Base-by-base conservation (phyloP, 768 basidiomycete genomes). In the Phylloporus scabripes region DNA sequence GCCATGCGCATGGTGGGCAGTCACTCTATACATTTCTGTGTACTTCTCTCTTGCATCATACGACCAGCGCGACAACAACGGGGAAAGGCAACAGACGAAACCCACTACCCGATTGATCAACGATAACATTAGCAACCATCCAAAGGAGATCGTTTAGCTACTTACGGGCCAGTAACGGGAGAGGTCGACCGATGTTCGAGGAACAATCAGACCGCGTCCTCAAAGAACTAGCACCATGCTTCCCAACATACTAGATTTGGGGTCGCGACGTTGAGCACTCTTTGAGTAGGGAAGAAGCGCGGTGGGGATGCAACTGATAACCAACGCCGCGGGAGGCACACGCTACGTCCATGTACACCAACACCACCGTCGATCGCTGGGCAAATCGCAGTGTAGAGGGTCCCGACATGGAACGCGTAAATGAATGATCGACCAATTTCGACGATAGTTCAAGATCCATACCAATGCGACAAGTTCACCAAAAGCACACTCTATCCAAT, bases 21-120 rank as follows among this genome's bases (percentile, higher is more conserved):
- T 50, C 54, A 58, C 53, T 59, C 53, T 64, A 59, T 60, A 56
- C 52, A 65, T 60, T 55, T 51, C 20, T 32, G 53, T 51, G 26
- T 29, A 12, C 61, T 64, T 65, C 63, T 64, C 58, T 64, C 48
- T 63, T 62, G 62, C 39, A 52, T 54, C 49, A 48, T 34, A 48
- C 48, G 29, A 57, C 45, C 48, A n/a, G 48, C 24, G 57, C 57
- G 60, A 60, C 61, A 54, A 55, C 55, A 52, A 49, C 60, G 57
- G 57, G 45, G 54, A 59, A 58, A 62, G 36, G 44, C 41, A 36
- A 48, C 53, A 45, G 43, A 50, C 42, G 33, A 59, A 42, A 31
- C 11, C 45, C 47, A 60, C 48, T 26, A 50, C 47, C 55, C 36
- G 45, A 46, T 38, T 38, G 45, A 57, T 57, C 33, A 51, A 33